Evolutionary conservation across 2,329 filamentous ascomycete species (phyloP).

Genomic region (Alternaria rosae): DNA sequence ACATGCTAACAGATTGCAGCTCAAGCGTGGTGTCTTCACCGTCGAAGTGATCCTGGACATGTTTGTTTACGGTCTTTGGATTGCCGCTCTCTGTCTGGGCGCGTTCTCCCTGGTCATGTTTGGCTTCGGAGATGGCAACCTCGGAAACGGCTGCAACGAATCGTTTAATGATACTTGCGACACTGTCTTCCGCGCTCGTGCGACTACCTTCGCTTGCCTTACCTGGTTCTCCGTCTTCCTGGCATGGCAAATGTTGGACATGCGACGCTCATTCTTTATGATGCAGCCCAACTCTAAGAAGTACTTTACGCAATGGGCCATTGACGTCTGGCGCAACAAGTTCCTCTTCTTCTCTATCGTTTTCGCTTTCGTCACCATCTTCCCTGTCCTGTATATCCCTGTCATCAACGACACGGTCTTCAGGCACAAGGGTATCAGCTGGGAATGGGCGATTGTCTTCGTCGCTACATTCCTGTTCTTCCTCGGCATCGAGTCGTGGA

Average conservation of each 20-base stretch:
- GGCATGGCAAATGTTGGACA: conserved; percentile 75
- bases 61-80: conserved; percentile 47
- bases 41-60: conserved; percentile 46
- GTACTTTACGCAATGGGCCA: conserved; percentile 67
- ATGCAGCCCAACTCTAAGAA: conserved; percentile 70
- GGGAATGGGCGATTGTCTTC: conserved; percentile 75
- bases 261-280: conserved; percentile 76
- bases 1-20: conserved; percentile 18
- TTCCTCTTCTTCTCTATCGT: conserved; percentile 63
- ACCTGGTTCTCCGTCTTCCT: conserved; percentile 80
- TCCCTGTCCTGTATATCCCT: conserved; percentile 66
- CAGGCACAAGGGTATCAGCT: conserved; percentile 69
- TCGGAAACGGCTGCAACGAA: conserved; percentile 44
- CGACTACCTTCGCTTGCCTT: conserved; percentile 75
- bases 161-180: conserved; percentile 38
- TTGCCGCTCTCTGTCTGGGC: conserved; percentile 43
- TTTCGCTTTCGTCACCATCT: conserved; percentile 39
- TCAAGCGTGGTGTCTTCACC: conserved; percentile 46
- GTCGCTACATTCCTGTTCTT: conserved; percentile 70
- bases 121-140: conserved; percentile 42
- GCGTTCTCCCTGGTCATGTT: conserved; percentile 47
- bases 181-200: conserved; percentile 62
- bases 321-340: conserved; percentile 74
- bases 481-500: conserved; percentile 69
- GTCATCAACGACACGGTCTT: conserved; percentile 71